These are phyloP conservation scores for Mycena floridula DNA, from an alignment of 768 basidiomycete species.

Conservation along the genomic window DNA sequence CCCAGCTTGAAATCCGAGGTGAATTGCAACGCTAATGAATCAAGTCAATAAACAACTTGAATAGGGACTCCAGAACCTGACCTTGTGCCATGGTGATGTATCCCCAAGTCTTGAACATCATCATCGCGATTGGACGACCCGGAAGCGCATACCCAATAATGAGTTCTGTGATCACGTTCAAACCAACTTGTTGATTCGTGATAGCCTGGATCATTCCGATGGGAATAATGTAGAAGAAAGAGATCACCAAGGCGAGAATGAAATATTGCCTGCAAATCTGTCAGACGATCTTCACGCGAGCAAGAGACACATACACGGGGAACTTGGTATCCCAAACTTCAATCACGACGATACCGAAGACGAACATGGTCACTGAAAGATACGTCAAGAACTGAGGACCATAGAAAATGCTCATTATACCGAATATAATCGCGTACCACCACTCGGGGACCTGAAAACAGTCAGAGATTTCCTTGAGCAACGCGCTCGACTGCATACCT, in stretches of 20 bases:
- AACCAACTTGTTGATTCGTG: constrained; percentile 73
- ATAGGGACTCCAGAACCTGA: neutral
- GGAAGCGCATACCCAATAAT: constrained; percentile 78
- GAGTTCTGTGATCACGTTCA: constrained; percentile 74
- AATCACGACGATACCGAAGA: constrained; percentile 62
- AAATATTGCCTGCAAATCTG: constrained; percentile 35
- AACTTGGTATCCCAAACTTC: constrained; percentile 68
- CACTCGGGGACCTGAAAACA: too few relatives aligned
- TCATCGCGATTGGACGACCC: constrained; percentile 73
- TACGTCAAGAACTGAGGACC: constrained; percentile 14
- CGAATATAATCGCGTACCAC: constrained; percentile 75
- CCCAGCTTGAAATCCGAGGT: constrained; percentile 75
- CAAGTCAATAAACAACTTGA: neutral
- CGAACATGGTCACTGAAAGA: constrained; percentile 50
- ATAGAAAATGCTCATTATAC: constrained; percentile 27
- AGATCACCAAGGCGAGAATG: constrained; percentile 60
- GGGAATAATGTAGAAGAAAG: constrained; percentile 69
- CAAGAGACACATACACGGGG: constrained; percentile 54
- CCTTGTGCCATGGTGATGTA: constrained; percentile 64
- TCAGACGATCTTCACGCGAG: neutral
- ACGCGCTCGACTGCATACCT: too few relatives aligned
- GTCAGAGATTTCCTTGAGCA: too few relatives aligned
- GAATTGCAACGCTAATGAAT: constrained; percentile 27
- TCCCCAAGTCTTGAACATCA: constrained; percentile 85
- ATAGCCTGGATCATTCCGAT: constrained; percentile 68